Percentiles rank a stretch among this genome's conserved stretches.
Conservation (phyloP, 768 basidiomycete species). For the Lyophyllum atratum region DNA sequence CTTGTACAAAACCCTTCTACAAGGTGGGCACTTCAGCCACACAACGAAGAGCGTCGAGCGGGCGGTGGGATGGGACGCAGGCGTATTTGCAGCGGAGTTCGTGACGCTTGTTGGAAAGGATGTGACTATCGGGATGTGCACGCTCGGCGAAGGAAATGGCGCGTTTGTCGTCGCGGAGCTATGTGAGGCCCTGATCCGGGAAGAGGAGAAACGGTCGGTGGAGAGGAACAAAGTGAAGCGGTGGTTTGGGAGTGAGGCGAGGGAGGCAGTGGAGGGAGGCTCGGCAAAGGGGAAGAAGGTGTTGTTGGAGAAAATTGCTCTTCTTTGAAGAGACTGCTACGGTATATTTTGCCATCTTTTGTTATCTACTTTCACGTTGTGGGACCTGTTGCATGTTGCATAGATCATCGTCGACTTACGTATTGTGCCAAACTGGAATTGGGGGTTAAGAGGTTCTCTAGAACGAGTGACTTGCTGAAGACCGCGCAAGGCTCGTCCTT, state of each 20-base stretch:
- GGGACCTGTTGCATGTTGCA: neutral
- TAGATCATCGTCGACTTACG: no score
- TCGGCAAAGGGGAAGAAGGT: constrained; percentile 72
- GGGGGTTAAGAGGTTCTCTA: no score
- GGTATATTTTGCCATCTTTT: neutral
- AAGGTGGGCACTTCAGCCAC: constrained; percentile 87
- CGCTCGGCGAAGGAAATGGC: constrained; percentile 56
- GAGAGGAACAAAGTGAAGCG: constrained; percentile 47
- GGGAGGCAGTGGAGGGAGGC: constrained; percentile 48
- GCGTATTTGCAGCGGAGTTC: constrained; percentile 61
- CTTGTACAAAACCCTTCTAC: constrained; percentile 85
- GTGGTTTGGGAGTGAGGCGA: constrained; percentile 59
- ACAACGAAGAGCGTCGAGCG: constrained; percentile 54
- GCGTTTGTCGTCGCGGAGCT: constrained; percentile 78
- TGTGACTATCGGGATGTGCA: constrained; percentile 55
- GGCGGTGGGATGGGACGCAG: constrained; percentile 55
- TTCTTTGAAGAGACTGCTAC: constrained; percentile 22
- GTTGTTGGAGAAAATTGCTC: constrained; percentile 58
- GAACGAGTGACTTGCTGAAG: no score
- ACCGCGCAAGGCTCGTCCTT: no score
- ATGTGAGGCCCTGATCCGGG: constrained; percentile 53
- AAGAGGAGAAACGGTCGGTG: constrained; percentile 34
- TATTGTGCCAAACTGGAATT: neutral
- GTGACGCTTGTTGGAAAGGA: constrained; percentile 55
- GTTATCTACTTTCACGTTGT: neutral